Evolutionary conservation across 495 filamentous ascomycete species (phyloP).

Genomic region (Penicillium ochrochloron): DNA sequence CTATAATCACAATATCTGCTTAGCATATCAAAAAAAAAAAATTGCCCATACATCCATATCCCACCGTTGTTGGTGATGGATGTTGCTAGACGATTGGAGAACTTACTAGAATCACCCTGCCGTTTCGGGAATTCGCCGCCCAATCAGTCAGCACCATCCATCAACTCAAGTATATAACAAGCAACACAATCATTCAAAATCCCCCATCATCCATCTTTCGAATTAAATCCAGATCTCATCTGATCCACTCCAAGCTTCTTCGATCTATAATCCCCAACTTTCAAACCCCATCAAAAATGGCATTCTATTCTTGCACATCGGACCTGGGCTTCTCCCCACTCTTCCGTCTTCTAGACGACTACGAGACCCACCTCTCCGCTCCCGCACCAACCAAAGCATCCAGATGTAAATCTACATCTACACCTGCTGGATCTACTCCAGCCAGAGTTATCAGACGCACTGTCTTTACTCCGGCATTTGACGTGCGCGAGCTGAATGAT

Average conservation of each 20-base stretch:
- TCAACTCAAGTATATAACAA: slow-evolving; percentile 11
- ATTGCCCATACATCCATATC: not conserved
- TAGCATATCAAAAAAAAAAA: slow-evolving; percentile 1
- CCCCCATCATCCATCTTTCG: slow-evolving; percentile 1
- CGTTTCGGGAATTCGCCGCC: slow-evolving; percentile 12
- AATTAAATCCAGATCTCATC: not conserved
- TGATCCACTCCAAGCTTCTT: not conserved
- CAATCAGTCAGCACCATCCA: not conserved
- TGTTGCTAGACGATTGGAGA: slow-evolving; percentile 7
- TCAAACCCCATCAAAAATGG: slow-evolving; percentile 49
- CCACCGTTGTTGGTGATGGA: not conserved
- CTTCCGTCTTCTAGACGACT: slow-evolving; percentile 79
- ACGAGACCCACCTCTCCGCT: slow-evolving; percentile 55
- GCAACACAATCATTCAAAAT: not conserved
- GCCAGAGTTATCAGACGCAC: slow-evolving; percentile 28
- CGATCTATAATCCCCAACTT: slow-evolving; percentile 7
- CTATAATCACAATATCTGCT: not conserved
- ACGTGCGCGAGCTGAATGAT: slow-evolving; percentile 70
- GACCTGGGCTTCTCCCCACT: slow-evolving; percentile 69
- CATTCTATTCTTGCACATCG: slow-evolving; percentile 63
- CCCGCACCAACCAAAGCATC: slow-evolving; percentile 14
- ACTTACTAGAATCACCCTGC: slow-evolving; percentile 7
- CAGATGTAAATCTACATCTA: not conserved
- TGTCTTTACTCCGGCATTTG: slow-evolving; percentile 76
- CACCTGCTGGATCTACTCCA: slow-evolving; percentile 21